A percentile compares a stretch with the other conserved stretches of the same genome.
Evolutionary conservation across 768 basidiomycete species (phyloP).

Genomic region (Lactarius tabidus): DNA sequence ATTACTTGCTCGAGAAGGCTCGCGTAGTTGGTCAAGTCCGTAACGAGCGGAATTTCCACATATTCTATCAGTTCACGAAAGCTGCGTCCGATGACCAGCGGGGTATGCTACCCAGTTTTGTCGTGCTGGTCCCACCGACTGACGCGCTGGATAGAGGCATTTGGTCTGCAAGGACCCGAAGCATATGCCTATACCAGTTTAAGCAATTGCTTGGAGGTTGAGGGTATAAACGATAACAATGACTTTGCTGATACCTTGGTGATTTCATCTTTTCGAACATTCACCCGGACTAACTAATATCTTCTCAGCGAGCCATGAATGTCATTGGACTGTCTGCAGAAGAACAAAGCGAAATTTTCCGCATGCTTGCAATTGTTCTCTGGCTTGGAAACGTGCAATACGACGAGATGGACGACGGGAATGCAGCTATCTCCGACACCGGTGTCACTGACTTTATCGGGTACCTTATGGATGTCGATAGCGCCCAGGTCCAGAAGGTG

Average conservation of each 20-base stretch:
- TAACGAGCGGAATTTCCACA: constrained; percentile 96
- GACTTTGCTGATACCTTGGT: constrained; percentile 91
- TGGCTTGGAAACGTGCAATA: constrained; percentile 98
- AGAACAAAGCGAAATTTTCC: constrained; percentile 91
- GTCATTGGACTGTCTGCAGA: constrained; percentile 79
- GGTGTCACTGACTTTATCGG: constrained; percentile 93
- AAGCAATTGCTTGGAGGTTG: constrained; percentile 89
- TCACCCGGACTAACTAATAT: constrained; percentile 1
- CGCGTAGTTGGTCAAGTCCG: constrained; percentile 95
- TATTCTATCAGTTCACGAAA: constrained; percentile 99
- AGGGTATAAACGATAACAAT: constrained; percentile 82
- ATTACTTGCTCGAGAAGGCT: constrained; percentile 96
- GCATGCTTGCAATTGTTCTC: constrained; percentile 85
- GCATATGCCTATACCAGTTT: constrained; percentile 90
- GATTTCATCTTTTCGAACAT: constrained; percentile 30
- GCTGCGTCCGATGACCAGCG: constrained; percentile 85
- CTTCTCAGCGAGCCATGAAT: constrained; percentile 80
- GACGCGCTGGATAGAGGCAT: constrained; percentile 58
- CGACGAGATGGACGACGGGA: constrained; percentile 83
- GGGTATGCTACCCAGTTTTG: constrained; percentile 46
- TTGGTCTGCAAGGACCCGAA: constrained; percentile 94
- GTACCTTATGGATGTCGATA: constrained; percentile 88
- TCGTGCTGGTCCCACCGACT: neutral
- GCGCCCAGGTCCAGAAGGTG: constrained; percentile 76
- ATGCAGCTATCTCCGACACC: constrained; percentile 73